These are phyloP conservation scores for Pseudocercospora cruenta DNA, from an alignment of 2,329 filamentous ascomycete species.

Conservation along the genomic window DNA sequence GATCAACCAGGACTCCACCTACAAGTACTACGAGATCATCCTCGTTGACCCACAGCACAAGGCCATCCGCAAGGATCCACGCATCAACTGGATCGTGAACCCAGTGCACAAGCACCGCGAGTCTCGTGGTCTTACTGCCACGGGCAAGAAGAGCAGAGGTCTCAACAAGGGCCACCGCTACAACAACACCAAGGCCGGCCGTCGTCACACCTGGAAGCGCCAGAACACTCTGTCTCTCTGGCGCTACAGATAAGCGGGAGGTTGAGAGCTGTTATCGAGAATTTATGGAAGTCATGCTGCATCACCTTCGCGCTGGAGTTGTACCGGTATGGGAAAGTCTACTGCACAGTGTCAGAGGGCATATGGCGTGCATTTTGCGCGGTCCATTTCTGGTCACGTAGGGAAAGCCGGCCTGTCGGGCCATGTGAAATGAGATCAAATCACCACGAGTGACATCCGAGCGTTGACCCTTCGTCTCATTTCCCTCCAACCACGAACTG, in stretches of 20 bases:
- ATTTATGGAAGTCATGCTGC: constrained; percentile 21
- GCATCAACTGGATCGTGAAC: constrained; percentile 99
- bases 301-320: constrained; percentile 25
- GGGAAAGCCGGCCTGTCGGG: constrained; percentile 14
- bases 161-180: constrained; percentile 99
- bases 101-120: constrained; percentile 99
- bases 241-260: constrained; percentile 80
- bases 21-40: constrained; percentile 99
- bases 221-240: constrained; percentile 99
- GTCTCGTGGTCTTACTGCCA: constrained; percentile 92
- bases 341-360: constrained; percentile 8
- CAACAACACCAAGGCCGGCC: constrained; percentile 96
- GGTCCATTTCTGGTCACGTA: constrained; percentile 14
- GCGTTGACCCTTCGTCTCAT: constrained; percentile 2
- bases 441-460: constrained; percentile 1
- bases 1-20: constrained; percentile 99
- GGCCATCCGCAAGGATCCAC: constrained; percentile 97
- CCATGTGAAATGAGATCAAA: constrained; percentile 14
- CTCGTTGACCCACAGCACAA: constrained; percentile 99
- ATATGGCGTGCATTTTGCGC: constrained; percentile 9
- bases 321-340: constrained; percentile 25
- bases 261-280: constrained; percentile 14
- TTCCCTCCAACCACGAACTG: constrained; percentile 6
- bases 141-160: constrained; percentile 99
- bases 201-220: constrained; percentile 99